These are phyloP conservation scores for Starmerella davenportii DNA, from an alignment of 805 yeast species.

Conservation along the genomic window DNA sequence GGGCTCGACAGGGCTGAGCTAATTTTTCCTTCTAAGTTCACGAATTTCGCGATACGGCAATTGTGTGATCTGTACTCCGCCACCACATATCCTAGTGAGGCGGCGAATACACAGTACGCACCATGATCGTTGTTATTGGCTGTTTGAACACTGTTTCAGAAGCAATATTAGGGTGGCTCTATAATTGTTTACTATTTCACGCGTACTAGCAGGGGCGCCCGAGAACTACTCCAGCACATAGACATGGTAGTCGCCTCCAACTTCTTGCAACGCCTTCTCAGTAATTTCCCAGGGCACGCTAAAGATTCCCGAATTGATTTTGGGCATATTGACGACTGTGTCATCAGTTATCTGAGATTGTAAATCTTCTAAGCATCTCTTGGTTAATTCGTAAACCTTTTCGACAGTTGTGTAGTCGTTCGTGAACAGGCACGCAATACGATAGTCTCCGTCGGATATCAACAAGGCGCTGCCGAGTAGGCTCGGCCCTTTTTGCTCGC, in stretches of 20 bases:
- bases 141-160: too few species aligned
- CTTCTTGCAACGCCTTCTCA: slow-evolving; percentile 30
- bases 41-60: too few species aligned
- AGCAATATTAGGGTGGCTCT: too few species aligned
- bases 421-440: slow-evolving; percentile 57
- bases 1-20: too few species aligned
- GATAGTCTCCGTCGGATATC: slow-evolving; percentile 26
- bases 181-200: too few species aligned
- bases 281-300: slow-evolving; percentile 64
- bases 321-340: slow-evolving; percentile 42
- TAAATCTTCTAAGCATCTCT: slow-evolving; percentile 32
- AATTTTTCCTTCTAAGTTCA: too few species aligned
- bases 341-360: slow-evolving; percentile 19
- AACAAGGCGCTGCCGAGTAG: slow-evolving; percentile 41
- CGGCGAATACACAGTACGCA: too few species aligned
- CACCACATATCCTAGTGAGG: too few species aligned
- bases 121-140: too few species aligned
- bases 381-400: slow-evolving; percentile 36
- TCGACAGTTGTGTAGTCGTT: slow-evolving; percentile 27
- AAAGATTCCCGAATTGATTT: slow-evolving; percentile 66
- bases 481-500: slow-evolving; percentile 21
- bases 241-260: slow-evolving; percentile 28
- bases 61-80: too few species aligned
- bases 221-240: slow-evolving; percentile 28
- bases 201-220: too few species aligned